phyloP scores from a whole-genome alignment of 805 yeast genomes.

The Metschnikowia cubensis region DNA sequence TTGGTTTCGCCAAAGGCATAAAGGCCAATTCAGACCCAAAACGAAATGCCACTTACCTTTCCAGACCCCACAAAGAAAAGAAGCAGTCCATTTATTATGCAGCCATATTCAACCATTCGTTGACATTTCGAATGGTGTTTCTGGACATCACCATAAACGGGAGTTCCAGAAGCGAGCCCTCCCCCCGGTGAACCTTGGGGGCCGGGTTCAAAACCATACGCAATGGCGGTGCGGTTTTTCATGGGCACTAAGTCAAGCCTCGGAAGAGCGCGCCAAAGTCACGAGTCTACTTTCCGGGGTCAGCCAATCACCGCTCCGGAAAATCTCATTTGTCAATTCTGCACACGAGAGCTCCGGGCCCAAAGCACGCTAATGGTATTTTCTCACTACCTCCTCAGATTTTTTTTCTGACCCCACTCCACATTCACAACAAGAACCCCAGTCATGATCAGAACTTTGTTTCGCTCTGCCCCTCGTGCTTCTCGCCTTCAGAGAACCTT shows the following conservation, averaged over 20 bases:
- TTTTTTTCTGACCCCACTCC: not conserved
- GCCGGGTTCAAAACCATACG: not conserved
- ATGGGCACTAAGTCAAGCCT: not conserved
- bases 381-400: not conserved
- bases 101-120: no score
- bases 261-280: slow-evolving; percentile 4
- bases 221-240: not conserved
- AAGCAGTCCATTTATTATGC: no score
- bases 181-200: no score
- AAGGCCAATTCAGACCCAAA: no score
- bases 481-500: slow-evolving; percentile 15
- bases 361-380: slow-evolving; percentile 2
- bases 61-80: no score
- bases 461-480: slow-evolving; percentile 16
- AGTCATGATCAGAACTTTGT: slow-evolving; percentile 14
- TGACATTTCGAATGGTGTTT: no score
- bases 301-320: slow-evolving; percentile 16
- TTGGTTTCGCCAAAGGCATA: no score
- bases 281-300: slow-evolving; percentile 15
- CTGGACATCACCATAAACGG: no score
- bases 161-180: no score
- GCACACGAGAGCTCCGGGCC: slow-evolving; percentile 14
- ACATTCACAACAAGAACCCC: not conserved
- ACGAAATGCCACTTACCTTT: no score
- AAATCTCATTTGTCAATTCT: slow-evolving; percentile 15